Percentiles rank a stretch among this genome's conserved stretches.
Evolutionary conservation across 2,329 filamentous ascomycete species (phyloP).

Genomic region (Colletotrichum plurivorum): DNA sequence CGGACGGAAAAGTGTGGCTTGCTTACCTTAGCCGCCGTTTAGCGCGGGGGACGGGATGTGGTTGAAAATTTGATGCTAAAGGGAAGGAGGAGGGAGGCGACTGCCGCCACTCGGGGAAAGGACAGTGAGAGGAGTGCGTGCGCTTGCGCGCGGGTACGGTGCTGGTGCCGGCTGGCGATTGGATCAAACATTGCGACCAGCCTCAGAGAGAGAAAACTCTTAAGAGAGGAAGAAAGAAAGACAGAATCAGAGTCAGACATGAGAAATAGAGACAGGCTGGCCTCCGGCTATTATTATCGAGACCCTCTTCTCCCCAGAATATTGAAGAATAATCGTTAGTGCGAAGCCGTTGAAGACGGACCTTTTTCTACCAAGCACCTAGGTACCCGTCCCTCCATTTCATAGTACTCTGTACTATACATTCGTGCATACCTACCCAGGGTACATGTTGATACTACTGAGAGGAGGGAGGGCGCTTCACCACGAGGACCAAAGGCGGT

Average conservation of each 20-base stretch:
- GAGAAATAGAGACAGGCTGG: no score
- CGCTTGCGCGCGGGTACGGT: slow-evolving; percentile 21
- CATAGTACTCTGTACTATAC: background rate
- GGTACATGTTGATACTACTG: background rate
- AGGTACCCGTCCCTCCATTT: slow-evolving; percentile 36
- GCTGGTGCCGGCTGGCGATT: background rate
- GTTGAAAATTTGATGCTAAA: no score
- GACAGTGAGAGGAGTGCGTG: slow-evolving; percentile 16
- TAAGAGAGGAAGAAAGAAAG: no score
- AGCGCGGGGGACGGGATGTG: no score
- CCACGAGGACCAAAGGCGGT: background rate
- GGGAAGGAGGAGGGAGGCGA: no score
- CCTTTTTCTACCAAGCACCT: slow-evolving; percentile 20
- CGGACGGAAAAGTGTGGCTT: slow-evolving; percentile 41
- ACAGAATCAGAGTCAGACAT: no score
- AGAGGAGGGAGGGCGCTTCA: no score
- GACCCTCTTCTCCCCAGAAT: no score
- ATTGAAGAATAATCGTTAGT: slow-evolving; percentile 1
- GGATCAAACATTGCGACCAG: background rate
- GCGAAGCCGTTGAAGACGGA: slow-evolving; percentile 30
- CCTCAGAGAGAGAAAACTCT: no score
- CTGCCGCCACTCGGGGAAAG: background rate
- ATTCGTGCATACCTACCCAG: no score
- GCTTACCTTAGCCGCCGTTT: slow-evolving; percentile 11
- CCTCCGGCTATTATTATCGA: no score